Evolutionary conservation across 345 rosid species (phyloP).

Genomic region (Pelargonium nanum): DNA sequence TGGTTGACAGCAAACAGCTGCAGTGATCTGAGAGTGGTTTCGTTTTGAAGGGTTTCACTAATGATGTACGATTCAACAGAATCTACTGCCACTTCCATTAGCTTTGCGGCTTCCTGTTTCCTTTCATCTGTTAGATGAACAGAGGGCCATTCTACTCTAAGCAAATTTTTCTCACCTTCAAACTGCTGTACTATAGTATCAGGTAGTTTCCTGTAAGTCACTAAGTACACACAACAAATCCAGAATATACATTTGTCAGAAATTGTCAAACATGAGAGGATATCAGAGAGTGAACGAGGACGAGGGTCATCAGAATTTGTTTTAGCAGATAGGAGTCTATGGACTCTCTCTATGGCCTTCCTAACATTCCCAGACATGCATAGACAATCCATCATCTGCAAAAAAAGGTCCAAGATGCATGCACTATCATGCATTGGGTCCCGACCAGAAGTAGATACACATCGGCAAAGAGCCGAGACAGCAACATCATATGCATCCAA

Average conservation of each 20-base stretch:
- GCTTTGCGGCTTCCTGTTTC: slow-evolving; percentile 42
- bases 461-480: slow-evolving; percentile 45
- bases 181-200: slow-evolving; percentile 51
- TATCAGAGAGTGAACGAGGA: slow-evolving; percentile 57
- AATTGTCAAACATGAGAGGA: slow-evolving; percentile 68
- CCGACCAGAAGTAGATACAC: slow-evolving; percentile 27
- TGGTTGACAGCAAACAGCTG: slow-evolving; percentile 55
- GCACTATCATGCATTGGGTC: slow-evolving; percentile 45
- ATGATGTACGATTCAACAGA: slow-evolving; percentile 22
- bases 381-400: slow-evolving; percentile 82
- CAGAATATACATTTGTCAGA: slow-evolving; percentile 95
- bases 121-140: slow-evolving; percentile 37
- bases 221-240: slow-evolving; percentile 97
- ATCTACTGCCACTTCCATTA: slow-evolving; percentile 39
- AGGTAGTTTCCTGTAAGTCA: slow-evolving; percentile 95
- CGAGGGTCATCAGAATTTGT: slow-evolving; percentile 50
- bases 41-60: slow-evolving; percentile 19
- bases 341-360: slow-evolving; percentile 50
- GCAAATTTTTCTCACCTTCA: slow-evolving; percentile 71
- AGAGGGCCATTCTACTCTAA: slow-evolving; percentile 64
- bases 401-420: slow-evolving; percentile 73
- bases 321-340: slow-evolving; percentile 27
- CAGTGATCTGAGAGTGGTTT: slow-evolving; percentile 23
- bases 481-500: slow-evolving; percentile 65
- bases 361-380: slow-evolving; percentile 65